Evolutionary conservation across 2,329 filamentous ascomycete species (phyloP), one percentile per base, ranked within the genome.

Genomic region (Hypoxylon sp.): DNA sequence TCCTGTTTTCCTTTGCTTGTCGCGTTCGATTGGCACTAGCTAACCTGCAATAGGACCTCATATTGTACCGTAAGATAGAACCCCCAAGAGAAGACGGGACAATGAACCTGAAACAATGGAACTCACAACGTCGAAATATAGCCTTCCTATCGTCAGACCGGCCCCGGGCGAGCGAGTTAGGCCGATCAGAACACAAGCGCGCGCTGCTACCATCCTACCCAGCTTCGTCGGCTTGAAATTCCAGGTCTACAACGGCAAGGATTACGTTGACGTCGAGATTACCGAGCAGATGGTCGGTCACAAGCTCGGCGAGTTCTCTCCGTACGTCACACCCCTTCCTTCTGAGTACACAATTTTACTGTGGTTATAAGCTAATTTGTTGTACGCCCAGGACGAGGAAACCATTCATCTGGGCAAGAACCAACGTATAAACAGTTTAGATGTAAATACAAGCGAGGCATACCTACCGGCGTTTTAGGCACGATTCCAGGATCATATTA

Each of bases 221-320:
- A 96, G 91, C 79, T 97, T 97, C 76, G 92, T 97, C 56, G 93
- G 93, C 13, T 82, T 97, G 72, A 89, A 88, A 76, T 97, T 97
- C 78, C 90, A 94, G 79, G 87, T 97, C 62, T 91, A 97, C 81
- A 97, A 97, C 77, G 94, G 94, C 73, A 97, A 95, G 82, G 86
- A 85, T 30, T 97, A 97, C 79, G 81, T 90, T 71, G 91, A 95
- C 70, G 85, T 97, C 56, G 85, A 84, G 69, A 91, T 97, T 67
- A 97, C 93, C 15, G 94, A 97, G 77, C 92, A 97, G 74, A 97
- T 97, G 94, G 94, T 97, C 51, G 94, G 94, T 56, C 91, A 95
- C 79, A 97, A 97, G 81, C 84, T 97, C 70, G 94, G 94, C 72
- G 94, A 97, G 80, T 97, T 97, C 77, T 89, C 93, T 66, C 83